Evolutionary conservation across 1,139 yeast species (phyloP), one percentile per base, ranked within the genome.

Genomic region (Taphrina flavorubra): DNA sequence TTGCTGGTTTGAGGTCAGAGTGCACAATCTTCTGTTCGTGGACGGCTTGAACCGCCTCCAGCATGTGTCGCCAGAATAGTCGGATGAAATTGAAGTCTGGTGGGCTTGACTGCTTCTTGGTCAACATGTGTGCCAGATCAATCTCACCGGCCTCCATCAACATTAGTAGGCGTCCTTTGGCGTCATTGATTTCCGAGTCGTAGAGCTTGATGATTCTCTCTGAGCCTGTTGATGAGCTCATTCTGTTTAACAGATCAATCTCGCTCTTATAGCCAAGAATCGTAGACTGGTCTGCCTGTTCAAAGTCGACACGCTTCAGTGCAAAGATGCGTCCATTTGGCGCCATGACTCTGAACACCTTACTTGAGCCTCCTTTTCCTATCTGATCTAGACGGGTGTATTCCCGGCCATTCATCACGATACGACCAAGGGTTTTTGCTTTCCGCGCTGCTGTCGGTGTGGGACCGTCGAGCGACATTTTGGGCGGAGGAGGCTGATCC

Each of bases 131-230:
- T 0, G 97, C 95, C 49, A 94, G 79, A 77, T 94, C 99, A 68
- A 89, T 85, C 73, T 94, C 97, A 31, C 99, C 99, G 75, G 96
- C 90, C 78, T 94, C 99, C 97, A 94, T 91, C 0, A 94, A 90
- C 72, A 70, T 70, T 16, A 56, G 59, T 20, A 92, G 80, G 74
- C 84, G 83, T 42, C 92, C 82, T 1, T 87, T 82, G 0, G 88
- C 86, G 51, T 85, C 86, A 1, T 84, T 84, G 73, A 91, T 81
- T 42, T 89, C 88, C 76, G 88, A 86, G 75, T 92, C 97, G 57
- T 89, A 79, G 61, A 94, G 80, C 73, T 85, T 84, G 4, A 95
- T 97, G 4, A 94, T 97, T 69, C 97, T 81, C 37, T 84, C 84
- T 69, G 87, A 86, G 65, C 84, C 81, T 11, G 72, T 51, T 8